These are phyloP conservation scores for Apiospora malaysiana DNA, from an alignment of 2,329 filamentous ascomycete genomes.

Conservation along the genomic window DNA sequence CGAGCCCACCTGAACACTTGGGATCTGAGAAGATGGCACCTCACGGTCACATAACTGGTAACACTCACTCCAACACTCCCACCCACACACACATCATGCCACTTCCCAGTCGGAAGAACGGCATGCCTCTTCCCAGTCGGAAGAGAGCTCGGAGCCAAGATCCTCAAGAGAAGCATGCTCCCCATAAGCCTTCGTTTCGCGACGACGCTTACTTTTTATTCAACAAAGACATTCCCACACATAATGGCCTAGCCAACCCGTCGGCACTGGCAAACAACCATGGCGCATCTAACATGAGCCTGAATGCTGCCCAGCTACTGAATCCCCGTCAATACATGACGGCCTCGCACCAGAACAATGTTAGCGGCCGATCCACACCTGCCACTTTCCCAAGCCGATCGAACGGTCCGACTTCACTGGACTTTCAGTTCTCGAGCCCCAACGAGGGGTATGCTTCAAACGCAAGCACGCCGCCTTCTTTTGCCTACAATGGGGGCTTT, in stretches of 20 bases:
- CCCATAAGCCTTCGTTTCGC: slow-evolving; percentile 17
- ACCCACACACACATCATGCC: neutral
- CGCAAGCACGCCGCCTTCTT: slow-evolving; percentile 28
- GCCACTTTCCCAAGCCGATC: slow-evolving; percentile 33
- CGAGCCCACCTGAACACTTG: neutral
- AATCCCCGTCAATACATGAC: slow-evolving; percentile 46
- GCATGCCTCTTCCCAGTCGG: neutral
- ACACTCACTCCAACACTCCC: neutral
- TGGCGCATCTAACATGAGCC: slow-evolving; percentile 35
- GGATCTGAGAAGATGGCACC: slow-evolving; percentile 18
- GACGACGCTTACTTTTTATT: slow-evolving; percentile 33
- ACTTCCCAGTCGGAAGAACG: slow-evolving; percentile 13
- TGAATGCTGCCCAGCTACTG: slow-evolving; percentile 49
- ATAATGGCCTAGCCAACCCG: slow-evolving; percentile 33
- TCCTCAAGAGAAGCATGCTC: slow-evolving; percentile 17
- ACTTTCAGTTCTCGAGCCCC: slow-evolving; percentile 45
- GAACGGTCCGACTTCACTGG: slow-evolving; percentile 45
- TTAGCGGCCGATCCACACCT: slow-evolving; percentile 33
- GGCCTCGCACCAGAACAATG: slow-evolving; percentile 28
- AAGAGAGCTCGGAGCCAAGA: slow-evolving; percentile 23
- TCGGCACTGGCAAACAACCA: slow-evolving; percentile 24
- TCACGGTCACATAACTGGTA: slow-evolving; percentile 17
- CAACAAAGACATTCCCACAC: slow-evolving; percentile 33
- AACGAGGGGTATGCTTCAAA: slow-evolving; percentile 33
- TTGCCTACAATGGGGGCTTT: slow-evolving; percentile 21